Evolutionary conservation across 2,329 filamentous ascomycete species (phyloP), one percentile per base, ranked within the genome.

Genomic region (Colletotrichum musae): DNA sequence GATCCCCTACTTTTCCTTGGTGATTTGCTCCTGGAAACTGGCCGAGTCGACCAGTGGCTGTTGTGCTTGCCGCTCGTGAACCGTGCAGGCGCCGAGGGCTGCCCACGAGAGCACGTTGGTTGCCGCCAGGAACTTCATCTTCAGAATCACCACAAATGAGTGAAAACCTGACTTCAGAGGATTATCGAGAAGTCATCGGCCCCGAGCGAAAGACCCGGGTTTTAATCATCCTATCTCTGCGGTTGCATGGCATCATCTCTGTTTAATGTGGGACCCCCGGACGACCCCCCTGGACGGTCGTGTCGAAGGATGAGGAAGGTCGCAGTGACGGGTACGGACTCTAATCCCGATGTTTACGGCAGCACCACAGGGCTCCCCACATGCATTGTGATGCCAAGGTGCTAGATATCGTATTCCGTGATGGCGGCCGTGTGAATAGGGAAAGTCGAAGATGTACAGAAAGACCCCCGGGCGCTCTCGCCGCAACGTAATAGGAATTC

Each of bases 261-360:
- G 9, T 21, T 59, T 59, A 36, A 18, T 15, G 50, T 54, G 61
- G 66, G 12, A 47, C 41, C 61, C 48, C 43, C 41, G 41, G 7
- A 26, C 51, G 52, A 45, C 41, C 61, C 41, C 61, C 48, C 43
- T 50, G 43, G 12, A 26, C 52, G 60, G 60, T 24, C 26, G 45
- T 24, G 26, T 12, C 16, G 47, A 28, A 56, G 54, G 43, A 69
- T 65, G 41, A 45, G 66, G 61, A 69, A 69, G 61, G 66, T 69
- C 54, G 66, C 24, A 69, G 21, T n/a, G 41, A 36, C 7, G 6
- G 7, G 21, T 5, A 2, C 39, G 54, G 28, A 51, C n/a, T 51
- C 48, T 69, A 59, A 45, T n/a, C 61, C 66, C 43, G 24, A 65
- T 58, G 32, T 43, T 64, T 12, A 43, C 24, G 18, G 21, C n/a